phyloP scores from a whole-genome alignment of 495 filamentous ascomycete genomes.

The Talaromyces thailandensis region DNA sequence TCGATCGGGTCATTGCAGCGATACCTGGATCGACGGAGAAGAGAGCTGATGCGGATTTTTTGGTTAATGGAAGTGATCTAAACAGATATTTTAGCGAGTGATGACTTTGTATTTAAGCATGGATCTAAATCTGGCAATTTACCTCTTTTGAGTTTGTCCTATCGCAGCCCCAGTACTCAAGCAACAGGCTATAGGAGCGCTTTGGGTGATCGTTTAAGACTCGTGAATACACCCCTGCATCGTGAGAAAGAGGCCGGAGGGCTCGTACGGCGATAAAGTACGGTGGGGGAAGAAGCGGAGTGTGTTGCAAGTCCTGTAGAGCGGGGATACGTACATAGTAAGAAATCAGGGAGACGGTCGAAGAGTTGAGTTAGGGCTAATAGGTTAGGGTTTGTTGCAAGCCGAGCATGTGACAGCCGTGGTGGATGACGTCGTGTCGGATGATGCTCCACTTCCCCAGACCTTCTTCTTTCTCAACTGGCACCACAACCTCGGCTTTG shows the following conservation, averaged over 20 bases:
- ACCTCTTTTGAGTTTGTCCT: neutral
- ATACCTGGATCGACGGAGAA: neutral
- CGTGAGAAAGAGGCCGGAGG: too few species aligned
- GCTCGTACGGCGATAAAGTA: too few species aligned
- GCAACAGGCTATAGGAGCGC: neutral
- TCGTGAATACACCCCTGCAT: too few species aligned
- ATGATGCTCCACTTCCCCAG: neutral
- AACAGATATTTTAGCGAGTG: constrained; percentile 4
- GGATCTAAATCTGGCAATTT: neutral
- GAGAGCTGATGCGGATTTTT: constrained; percentile 3
- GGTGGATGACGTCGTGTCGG: neutral
- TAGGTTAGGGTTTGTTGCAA: neutral
- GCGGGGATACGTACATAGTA: too few species aligned
- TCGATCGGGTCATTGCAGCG: constrained; percentile 17
- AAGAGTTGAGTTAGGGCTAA: neutral
- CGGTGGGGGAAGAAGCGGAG: too few species aligned
- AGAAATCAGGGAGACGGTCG: too few species aligned
- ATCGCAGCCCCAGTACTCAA: neutral
- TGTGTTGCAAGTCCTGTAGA: too few species aligned
- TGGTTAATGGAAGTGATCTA: constrained; percentile 2
- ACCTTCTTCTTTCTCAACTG: neutral
- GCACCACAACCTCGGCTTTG: neutral
- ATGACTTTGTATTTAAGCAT: neutral
- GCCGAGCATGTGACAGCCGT: neutral
- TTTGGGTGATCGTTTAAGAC: neutral